Evolutionary conservation across 1,284 basidiomycete species (phyloP).

Genomic region (Crepidotus sp.): DNA sequence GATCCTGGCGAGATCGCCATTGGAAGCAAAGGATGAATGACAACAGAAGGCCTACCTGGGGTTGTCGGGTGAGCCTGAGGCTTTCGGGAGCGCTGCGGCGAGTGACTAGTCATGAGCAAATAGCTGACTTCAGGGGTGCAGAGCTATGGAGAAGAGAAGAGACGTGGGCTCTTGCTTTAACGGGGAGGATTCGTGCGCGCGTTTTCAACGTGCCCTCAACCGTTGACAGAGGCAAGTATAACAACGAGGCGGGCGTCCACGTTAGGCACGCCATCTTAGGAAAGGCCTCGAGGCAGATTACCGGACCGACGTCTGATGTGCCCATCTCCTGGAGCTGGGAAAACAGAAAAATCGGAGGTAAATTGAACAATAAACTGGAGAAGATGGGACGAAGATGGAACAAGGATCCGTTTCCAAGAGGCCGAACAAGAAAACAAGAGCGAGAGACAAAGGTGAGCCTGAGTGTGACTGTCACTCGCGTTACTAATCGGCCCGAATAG

Average conservation of each 20-base stretch:
- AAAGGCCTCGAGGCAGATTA: slow-evolving; percentile 16
- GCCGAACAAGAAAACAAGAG: background rate
- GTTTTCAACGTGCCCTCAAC: slow-evolving; percentile 16
- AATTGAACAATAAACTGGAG: background rate
- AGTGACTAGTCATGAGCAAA: slow-evolving; percentile 48
- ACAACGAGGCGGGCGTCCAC: slow-evolving; percentile 16
- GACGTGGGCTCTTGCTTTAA: slow-evolving; percentile 14
- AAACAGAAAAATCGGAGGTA: background rate
- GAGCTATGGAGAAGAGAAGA: slow-evolving; percentile 13
- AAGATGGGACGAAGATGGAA: background rate
- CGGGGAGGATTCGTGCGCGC: slow-evolving; percentile 4
- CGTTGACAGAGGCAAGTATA: slow-evolving; percentile 12
- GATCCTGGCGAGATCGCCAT: slow-evolving; percentile 7
- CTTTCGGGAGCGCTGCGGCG: slow-evolving; percentile 46
- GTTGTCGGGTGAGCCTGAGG: slow-evolving; percentile 27
- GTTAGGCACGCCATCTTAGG: slow-evolving; percentile 14
- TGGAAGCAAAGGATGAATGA: slow-evolving; percentile 16
- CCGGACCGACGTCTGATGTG: slow-evolving; percentile 14
- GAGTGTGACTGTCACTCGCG: no score
- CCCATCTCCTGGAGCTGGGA: slow-evolving; percentile 1
- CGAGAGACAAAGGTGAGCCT: background rate
- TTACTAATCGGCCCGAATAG: no score
- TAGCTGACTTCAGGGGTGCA: slow-evolving; percentile 10
- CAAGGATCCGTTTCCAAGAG: slow-evolving; percentile 5
- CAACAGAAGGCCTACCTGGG: slow-evolving; percentile 26